Percentiles rank a stretch among this genome's conserved stretches.
phyloP scores from a whole-genome alignment of 2,329 filamentous ascomycete genomes.

The Claviceps sp. region DNA sequence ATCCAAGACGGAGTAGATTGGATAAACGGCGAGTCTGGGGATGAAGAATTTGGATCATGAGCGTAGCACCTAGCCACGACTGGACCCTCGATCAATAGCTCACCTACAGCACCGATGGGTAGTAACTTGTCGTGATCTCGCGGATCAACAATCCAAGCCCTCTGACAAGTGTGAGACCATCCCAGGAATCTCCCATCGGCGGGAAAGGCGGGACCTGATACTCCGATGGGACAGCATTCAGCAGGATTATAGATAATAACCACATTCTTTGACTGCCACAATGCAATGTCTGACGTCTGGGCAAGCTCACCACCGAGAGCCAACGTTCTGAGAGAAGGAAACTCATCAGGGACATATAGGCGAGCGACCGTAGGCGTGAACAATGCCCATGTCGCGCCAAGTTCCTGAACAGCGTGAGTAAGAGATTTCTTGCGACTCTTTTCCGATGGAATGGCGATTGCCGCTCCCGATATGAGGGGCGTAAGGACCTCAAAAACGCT shows the following conservation, averaged over 20 bases:
- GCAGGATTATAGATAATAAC: conserved; percentile 28
- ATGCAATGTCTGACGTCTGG: conserved; percentile 17
- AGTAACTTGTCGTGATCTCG: not conserved
- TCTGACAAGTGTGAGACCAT: not conserved
- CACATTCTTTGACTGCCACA: conserved; percentile 11
- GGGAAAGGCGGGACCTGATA: conserved; percentile 11
- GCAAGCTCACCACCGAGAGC: conserved; percentile 12
- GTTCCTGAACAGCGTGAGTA: conserved; percentile 4
- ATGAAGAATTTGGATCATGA: conserved; percentile 25
- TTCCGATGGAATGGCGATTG: conserved; percentile 10
- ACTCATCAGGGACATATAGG: conserved; percentile 1
- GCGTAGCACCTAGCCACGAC: conserved; percentile 41
- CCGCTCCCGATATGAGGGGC: conserved; percentile 6
- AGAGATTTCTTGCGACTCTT: conserved; percentile 5
- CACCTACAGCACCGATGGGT: not conserved
- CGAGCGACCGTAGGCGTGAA: conserved; percentile 7
- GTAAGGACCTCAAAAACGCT: conserved; percentile 8
- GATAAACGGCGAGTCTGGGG: not conserved
- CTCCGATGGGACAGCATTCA: conserved; percentile 3
- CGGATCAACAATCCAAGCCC: not conserved
- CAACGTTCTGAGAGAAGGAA: conserved; percentile 9
- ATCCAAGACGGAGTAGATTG: not conserved
- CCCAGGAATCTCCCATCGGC: not conserved
- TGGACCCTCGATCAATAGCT: conserved; percentile 23
- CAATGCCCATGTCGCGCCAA: conserved; percentile 3